Evolutionary conservation across 768 basidiomycete species (phyloP).

Genomic region (Xanthoconium stramineum): DNA sequence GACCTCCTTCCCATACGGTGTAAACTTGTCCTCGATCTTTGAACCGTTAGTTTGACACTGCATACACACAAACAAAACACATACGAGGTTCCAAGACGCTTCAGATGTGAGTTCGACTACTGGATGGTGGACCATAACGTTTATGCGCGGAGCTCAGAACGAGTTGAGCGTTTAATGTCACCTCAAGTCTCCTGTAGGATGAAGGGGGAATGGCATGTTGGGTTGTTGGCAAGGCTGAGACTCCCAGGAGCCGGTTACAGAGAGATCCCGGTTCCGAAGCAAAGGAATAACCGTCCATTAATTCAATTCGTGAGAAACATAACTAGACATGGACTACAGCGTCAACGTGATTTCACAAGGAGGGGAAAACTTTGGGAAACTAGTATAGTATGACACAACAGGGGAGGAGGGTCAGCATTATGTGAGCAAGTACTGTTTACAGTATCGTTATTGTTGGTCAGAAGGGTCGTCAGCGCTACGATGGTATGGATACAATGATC

Average conservation of each 20-base stretch:
- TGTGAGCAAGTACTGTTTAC: slow-evolving; percentile 20
- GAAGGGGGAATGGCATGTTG: no score
- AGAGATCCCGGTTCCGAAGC: neutral
- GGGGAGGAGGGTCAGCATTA: slow-evolving; percentile 22
- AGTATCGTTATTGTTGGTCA: slow-evolving; percentile 21
- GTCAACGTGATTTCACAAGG: neutral
- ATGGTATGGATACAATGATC: slow-evolving; percentile 33
- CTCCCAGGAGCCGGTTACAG: slow-evolving; percentile 10
- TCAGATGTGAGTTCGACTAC: slow-evolving; percentile 75
- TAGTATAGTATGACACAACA: slow-evolving; percentile 2
- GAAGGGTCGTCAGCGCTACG: slow-evolving; percentile 12
- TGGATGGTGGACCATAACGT: slow-evolving; percentile 61
- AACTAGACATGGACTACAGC: slow-evolving; percentile 11
- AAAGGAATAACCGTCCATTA: neutral
- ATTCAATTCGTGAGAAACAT: slow-evolving; percentile 4
- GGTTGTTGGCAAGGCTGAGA: neutral
- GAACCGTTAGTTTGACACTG: slow-evolving; percentile 4
- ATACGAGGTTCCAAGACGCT: slow-evolving; percentile 84
- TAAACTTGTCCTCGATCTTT: slow-evolving; percentile 91
- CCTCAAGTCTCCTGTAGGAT: neutral
- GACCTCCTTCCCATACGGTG: slow-evolving; percentile 82
- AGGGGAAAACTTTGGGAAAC: neutral
- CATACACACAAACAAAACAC: slow-evolving; percentile 16
- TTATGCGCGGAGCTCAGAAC: neutral
- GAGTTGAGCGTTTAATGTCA: neutral